A percentile compares a stretch with the other conserved stretches of the same genome.
Evolutionary conservation across 2,329 filamentous ascomycete genomes (phyloP).

Genomic region (Aschersonia sp.): DNA sequence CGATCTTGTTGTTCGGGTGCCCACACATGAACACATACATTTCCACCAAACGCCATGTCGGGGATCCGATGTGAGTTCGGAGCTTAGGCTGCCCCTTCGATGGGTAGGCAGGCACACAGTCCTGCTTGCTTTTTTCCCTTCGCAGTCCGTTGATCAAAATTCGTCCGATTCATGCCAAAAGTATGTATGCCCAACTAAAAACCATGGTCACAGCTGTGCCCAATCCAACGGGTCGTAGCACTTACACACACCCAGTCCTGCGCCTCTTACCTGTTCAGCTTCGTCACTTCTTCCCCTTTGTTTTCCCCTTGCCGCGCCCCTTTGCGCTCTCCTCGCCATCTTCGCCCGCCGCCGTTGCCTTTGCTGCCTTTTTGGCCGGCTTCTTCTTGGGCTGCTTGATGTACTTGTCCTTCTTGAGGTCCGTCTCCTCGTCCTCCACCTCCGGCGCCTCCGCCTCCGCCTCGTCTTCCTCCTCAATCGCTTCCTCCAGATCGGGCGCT

Average conservation of each 20-base stretch:
- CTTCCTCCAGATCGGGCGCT: slow-evolving; percentile 88
- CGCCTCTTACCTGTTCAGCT: neutral
- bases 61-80: too few relatives aligned
- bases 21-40: too few relatives aligned
- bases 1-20: too few relatives aligned
- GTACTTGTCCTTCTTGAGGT: slow-evolving; percentile 89
- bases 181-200: too few relatives aligned
- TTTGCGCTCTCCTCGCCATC: slow-evolving; percentile 42
- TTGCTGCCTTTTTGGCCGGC: slow-evolving; percentile 25
- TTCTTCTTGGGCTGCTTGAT: slow-evolving; percentile 79
- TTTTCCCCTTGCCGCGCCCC: slow-evolving; percentile 26
- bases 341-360: slow-evolving; percentile 34
- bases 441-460: slow-evolving; percentile 44
- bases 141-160: too few relatives aligned
- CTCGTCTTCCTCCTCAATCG: slow-evolving; percentile 81
- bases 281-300: slow-evolving; percentile 30
- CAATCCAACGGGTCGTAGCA: neutral
- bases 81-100: too few relatives aligned
- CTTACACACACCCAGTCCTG: neutral
- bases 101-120: too few relatives aligned
- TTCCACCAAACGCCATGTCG: too few relatives aligned
- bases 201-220: neutral
- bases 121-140: too few relatives aligned
- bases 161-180: too few relatives aligned
- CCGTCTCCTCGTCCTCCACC: slow-evolving; percentile 59